phyloP scores from a whole-genome alignment of 2,329 filamentous ascomycete species.

The Cercospora janseana region DNA sequence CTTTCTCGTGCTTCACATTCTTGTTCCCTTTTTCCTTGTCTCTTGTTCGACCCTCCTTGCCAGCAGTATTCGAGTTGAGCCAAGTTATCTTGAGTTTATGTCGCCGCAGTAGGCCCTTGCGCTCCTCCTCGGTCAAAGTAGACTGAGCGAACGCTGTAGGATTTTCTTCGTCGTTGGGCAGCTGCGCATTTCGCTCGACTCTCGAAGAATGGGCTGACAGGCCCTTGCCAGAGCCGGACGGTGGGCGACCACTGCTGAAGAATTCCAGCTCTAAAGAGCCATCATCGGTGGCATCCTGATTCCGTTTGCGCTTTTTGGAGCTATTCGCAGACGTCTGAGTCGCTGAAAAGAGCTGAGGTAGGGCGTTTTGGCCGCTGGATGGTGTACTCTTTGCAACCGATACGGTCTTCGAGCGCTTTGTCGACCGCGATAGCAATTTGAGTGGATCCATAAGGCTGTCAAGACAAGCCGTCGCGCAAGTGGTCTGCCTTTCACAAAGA shows the following conservation, averaged over 20 bases:
- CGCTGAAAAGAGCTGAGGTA: constrained; percentile 63
- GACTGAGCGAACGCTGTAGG: background rate
- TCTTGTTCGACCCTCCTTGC: constrained; percentile 49
- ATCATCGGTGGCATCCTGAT: constrained; percentile 24
- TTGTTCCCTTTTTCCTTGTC: constrained; percentile 44
- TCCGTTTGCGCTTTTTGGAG: constrained; percentile 47
- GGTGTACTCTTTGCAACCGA: constrained; percentile 52
- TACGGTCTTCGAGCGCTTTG: constrained; percentile 53
- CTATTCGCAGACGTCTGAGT: constrained; percentile 21
- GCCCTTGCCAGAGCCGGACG: too few relatives aligned
- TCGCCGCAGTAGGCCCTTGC: constrained; percentile 37
- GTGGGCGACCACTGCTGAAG: constrained; percentile 35
- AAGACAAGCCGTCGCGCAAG: background rate
- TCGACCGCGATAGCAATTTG: constrained; percentile 68
- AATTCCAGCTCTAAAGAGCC: constrained; percentile 45
- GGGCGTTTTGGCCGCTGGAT: constrained; percentile 61
- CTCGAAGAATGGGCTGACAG: too few relatives aligned
- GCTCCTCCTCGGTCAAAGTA: constrained; percentile 18
- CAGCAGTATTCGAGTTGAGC: constrained; percentile 31
- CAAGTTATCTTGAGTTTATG: constrained; percentile 38
- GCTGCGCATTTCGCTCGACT: too few relatives aligned
- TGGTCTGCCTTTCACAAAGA: background rate
- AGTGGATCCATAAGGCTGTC: constrained; percentile 63
- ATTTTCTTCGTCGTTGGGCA: background rate
- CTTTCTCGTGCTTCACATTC: constrained; percentile 44